These are phyloP conservation scores for Artemisia annua DNA, from an alignment of 129 eudicot species.

Conservation along the genomic window DNA sequence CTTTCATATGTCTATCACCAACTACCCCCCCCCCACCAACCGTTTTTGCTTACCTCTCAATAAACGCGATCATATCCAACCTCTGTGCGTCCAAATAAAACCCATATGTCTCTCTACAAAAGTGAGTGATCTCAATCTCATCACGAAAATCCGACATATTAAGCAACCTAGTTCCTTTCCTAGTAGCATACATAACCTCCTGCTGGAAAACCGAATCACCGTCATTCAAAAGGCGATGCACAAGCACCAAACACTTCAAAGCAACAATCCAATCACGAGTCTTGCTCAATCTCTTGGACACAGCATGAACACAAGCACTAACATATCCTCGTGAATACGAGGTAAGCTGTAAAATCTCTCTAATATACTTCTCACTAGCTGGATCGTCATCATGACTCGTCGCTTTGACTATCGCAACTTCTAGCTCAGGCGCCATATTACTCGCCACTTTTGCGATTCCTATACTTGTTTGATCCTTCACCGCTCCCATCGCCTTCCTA, in stretches of 20 bases:
- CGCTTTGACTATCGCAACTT: slow-evolving; percentile 74
- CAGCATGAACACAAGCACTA: slow-evolving; percentile 52
- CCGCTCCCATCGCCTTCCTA: slow-evolving; percentile 80
- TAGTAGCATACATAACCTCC: slow-evolving; percentile 72
- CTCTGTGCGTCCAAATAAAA: slow-evolving; percentile 73
- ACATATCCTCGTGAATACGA: slow-evolving; percentile 61
- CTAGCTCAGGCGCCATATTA: slow-evolving; percentile 82
- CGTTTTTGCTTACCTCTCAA: no score
- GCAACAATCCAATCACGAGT: slow-evolving; percentile 92
- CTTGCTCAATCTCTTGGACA: slow-evolving; percentile 59
- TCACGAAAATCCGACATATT: slow-evolving; percentile 78
- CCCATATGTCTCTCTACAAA: slow-evolving; percentile 74
- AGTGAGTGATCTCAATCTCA: slow-evolving; percentile 84
- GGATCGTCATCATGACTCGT: slow-evolving; percentile 84
- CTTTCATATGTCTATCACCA: no score
- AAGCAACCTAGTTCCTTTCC: slow-evolving; percentile 70
- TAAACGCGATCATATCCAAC: slow-evolving; percentile 57
- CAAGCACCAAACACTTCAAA: slow-evolving; percentile 53
- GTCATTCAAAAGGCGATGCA: slow-evolving; percentile 59
- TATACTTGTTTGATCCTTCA: slow-evolving; percentile 83
- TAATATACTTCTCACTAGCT: slow-evolving; percentile 62
- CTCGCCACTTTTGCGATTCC: slow-evolving; percentile 71
- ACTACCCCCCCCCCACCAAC: no score
- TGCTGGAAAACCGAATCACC: slow-evolving; percentile 67
- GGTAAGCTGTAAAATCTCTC: slow-evolving; percentile 59